Percentiles rank a stretch among this genome's conserved stretches.
phyloP scores from a whole-genome alignment of 2,329 filamentous ascomycete genomes.

The Sporothrix euskadiensis region DNA sequence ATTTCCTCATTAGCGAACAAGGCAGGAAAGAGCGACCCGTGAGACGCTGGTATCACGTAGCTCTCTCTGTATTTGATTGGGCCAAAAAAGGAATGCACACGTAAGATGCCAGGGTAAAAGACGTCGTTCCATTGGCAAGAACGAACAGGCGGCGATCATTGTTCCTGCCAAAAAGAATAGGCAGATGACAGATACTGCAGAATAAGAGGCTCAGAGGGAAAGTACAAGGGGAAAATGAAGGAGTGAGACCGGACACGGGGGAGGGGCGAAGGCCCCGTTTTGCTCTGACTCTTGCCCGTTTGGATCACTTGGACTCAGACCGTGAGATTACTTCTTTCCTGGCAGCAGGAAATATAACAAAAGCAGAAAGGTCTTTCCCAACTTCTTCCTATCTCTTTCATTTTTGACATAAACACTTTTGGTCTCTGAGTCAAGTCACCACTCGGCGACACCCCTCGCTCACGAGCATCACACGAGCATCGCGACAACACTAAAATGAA shows the following conservation, averaged over 20 bases:
- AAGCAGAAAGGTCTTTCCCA: not conserved
- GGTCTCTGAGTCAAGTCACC: not conserved
- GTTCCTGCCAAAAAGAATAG: not conserved
- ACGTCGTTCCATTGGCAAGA: slow-evolving; percentile 5
- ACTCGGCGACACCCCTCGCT: not conserved
- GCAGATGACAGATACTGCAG: not conserved
- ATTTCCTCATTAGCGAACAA: not conserved
- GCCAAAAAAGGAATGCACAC: not conserved
- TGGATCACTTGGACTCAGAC: not conserved
- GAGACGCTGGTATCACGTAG: not conserved
- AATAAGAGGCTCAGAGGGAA: not conserved
- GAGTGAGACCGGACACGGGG: slow-evolving; percentile 1
- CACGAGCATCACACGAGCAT: not conserved
- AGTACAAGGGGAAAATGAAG: not conserved
- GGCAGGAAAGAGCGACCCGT: not conserved
- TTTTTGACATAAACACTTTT: not conserved
- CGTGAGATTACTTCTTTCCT: not conserved
- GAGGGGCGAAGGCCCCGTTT: not conserved
- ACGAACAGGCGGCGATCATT: not conserved
- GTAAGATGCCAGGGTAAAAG: not conserved
- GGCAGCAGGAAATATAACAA: not conserved
- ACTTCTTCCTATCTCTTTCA: not conserved
- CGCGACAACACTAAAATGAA: not conserved
- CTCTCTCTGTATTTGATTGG: not conserved
- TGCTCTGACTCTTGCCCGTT: not conserved